Percentiles rank a stretch among this genome's conserved stretches.
These are phyloP conservation scores for Eucommia ulmoides DNA, from an alignment of 257 asterid species.

Conservation along the genomic window DNA sequence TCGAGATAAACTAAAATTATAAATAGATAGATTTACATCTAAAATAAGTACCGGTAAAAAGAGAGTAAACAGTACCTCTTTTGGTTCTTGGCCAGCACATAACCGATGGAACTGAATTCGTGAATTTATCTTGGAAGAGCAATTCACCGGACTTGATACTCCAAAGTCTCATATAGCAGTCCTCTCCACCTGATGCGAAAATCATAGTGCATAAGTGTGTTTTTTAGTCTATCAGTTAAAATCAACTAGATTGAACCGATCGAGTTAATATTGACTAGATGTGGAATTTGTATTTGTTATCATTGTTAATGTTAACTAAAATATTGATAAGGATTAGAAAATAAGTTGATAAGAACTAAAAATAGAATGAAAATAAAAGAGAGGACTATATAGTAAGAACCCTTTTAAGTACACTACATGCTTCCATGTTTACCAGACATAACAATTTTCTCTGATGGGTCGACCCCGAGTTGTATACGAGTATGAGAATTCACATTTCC, in stretches of 20 bases:
- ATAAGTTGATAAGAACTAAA: constrained; percentile 4
- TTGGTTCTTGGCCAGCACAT: constrained; percentile 64
- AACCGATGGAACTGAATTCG: constrained; percentile 51
- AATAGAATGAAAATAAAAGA: no score
- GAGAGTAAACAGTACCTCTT: constrained; percentile 20
- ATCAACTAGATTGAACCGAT: no score
- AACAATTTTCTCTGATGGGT: constrained; percentile 66
- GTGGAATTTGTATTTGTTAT: no score
- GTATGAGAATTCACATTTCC: constrained; percentile 75
- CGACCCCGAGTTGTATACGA: constrained; percentile 71
- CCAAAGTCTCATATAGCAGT: constrained; percentile 67
- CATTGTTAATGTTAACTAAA: no score
- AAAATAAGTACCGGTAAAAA: not conserved
- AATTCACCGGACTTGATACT: constrained; percentile 68
- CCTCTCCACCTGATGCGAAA: not conserved
- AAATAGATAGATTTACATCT: not conserved
- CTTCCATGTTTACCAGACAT: constrained; percentile 77
- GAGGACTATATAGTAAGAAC: no score
- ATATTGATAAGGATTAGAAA: constrained; percentile 7
- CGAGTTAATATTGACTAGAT: no score
- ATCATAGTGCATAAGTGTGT: not conserved
- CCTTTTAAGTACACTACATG: no score
- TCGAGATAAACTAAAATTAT: not conserved
- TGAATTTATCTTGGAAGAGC: constrained; percentile 51
- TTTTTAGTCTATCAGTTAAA: no score